Percentiles rank a stretch among this genome's conserved stretches.
phyloP scores from a whole-genome alignment of 2,329 filamentous ascomycete genomes.

The Didymellaceae sp. region DNA sequence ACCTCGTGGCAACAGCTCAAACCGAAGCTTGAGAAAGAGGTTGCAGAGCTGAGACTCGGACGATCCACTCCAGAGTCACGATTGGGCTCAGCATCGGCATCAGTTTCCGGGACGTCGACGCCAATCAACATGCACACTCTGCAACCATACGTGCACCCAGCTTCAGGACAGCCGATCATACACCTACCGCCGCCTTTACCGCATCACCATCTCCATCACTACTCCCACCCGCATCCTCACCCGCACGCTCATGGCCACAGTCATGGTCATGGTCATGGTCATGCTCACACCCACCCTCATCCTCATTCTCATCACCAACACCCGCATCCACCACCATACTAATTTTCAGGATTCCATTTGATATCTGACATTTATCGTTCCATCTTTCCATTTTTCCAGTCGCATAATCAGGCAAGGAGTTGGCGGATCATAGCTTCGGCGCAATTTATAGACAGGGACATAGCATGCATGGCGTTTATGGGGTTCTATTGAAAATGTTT shows the following conservation, averaged over 20 bases:
- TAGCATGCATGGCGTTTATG: constrained; percentile 7
- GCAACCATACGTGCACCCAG: constrained; percentile 19
- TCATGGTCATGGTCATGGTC: no score
- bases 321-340: constrained; percentile 4
- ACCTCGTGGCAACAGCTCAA: constrained; percentile 46
- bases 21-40: constrained; percentile 47
- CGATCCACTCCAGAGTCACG: constrained; percentile 18
- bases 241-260: no score
- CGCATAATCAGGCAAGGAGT: constrained; percentile 13
- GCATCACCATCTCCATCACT: constrained; percentile 1
- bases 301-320: constrained; percentile 5
- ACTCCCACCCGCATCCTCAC: constrained; percentile 1
- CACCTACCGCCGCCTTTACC: constrained; percentile 1
- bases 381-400: not conserved
- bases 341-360: not conserved
- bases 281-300: not conserved
- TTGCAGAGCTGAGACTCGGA: constrained; percentile 26
- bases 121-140: constrained; percentile 23
- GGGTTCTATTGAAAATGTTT: not conserved
- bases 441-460: constrained; percentile 10
- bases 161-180: constrained; percentile 11
- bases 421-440: constrained; percentile 12
- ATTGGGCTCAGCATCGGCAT: constrained; percentile 20
- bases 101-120: constrained; percentile 30
- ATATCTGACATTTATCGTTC: not conserved